Base-by-base conservation (phyloP, 306 rosid genomes). In the Myrica gale region DNA sequence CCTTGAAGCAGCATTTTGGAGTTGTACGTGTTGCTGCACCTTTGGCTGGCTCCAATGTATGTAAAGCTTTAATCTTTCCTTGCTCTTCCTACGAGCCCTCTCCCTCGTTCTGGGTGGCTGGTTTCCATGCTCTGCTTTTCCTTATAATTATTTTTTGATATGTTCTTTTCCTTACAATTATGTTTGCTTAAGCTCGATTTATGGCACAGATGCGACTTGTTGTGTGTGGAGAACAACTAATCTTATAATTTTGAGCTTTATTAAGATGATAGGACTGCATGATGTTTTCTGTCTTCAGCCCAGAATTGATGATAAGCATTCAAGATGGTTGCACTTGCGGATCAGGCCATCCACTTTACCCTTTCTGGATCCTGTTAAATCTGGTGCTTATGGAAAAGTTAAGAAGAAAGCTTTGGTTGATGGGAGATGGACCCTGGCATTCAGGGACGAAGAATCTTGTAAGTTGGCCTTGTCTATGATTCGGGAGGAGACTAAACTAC, bases 371-470 rank as follows among this genome's bases (percentile, higher is more conserved):
- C 87, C 92, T 41, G 78, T 83, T 26, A 88, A 86, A 83, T 79
- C 77, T 10, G 82, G 78, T 69, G 78, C 84, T 61, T n/a, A 19
- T 0, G 71, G 73, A 66, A 89, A 84, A 80, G 56, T 55, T 19
- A 90, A 83, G 81, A 41, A 86, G 0, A 89, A 82, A 84, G 76
- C 83, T 79, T 84, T 89, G 83, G 90, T 91, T 60, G 98, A 95
- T 81, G 98, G 98, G 60, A 89, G 97, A 85, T 95, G 98, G 98
- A 95, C 93, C 61, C 79, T 95, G 72, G 97, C 98, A 15, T 95
- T 95, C 82, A 70, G 85, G 75, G 97, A 92, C 8, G 97, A 86
- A 78, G 92, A 88, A 76, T 80, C 97, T 62, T 95, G 97, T 85
- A 87, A 83, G 72, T 83, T 82, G 68, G 98, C 98, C 42, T 80